Base-by-base conservation (phyloP, 2,329 filamentous ascomycete genomes). In the Aspergillus hiratsukae region DNA sequence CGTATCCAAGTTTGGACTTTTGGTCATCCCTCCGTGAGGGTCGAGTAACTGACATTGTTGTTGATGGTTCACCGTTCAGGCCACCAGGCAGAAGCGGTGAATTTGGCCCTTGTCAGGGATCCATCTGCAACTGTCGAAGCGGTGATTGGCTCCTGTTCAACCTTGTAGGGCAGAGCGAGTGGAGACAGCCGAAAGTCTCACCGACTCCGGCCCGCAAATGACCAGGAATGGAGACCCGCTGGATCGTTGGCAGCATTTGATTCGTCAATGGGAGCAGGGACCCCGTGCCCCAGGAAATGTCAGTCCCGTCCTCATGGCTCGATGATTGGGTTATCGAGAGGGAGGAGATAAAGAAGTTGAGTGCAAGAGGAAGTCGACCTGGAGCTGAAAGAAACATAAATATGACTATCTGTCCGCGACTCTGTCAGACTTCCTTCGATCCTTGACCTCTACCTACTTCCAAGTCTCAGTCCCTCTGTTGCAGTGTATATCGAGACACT, bases 21-120 rank as follows among this genome's bases (percentile, higher is more conserved):
- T 10, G 8, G 8, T 14, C 23, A 21, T 25, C 3, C 43, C 3
- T 21, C 25, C 10, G 7, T 4, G 19, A 23, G 14, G 10, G 21
- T 23, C 5, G 19, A 46, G 23, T 27, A 14, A 6, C 1, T 35
- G 11, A 35, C 11, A 14, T 6, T 11, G 21, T 11, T 46, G 11
- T 25, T 9, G 21, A 37, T 21, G 7, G 27, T 49, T n/a, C n/a
- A n/a, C n/a, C n/a, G n/a, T n/a, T 28, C 52, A 40, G 52, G 28
- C 29, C 29, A 27, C 28, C 27, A 62, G 57, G 56, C 62, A 59
- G 61, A 54, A 63, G 63, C 63, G 63, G 63, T 65, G 61, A 62
- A 62, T 45, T 58, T 35, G 52, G 58, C 52, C 53, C 52, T 52
- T 54, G 10, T 48, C n/a, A 41, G 46, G 48, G 58, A 50, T 56